These are phyloP conservation scores for Diplodia mutila DNA, from an alignment of 2,329 filamentous ascomycete species.

Conservation along the genomic window DNA sequence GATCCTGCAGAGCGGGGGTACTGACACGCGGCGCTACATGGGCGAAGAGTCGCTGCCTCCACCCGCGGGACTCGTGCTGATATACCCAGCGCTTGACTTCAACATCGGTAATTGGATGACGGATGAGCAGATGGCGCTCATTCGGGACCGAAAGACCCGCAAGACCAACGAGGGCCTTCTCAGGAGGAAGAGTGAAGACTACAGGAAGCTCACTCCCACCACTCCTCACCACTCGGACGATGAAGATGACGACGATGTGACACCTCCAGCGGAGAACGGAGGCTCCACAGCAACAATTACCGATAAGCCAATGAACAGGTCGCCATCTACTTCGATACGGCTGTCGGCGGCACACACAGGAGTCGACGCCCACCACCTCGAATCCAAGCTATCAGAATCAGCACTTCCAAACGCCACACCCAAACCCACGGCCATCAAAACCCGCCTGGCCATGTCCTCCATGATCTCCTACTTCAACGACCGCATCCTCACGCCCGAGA, in stretches of 20 bases:
- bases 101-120: constrained; percentile 99
- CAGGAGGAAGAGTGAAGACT: constrained; percentile 84
- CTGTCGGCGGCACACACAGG: constrained; percentile 45
- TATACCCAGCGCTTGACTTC: constrained; percentile 93
- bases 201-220: constrained; percentile 76
- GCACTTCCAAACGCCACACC: constrained; percentile 27
- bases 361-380: constrained; percentile 35
- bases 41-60: constrained; percentile 66
- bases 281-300: constrained; percentile 32
- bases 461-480: constrained; percentile 99
- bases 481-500: constrained; percentile 89
- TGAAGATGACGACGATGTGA: constrained; percentile 57
- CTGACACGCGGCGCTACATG: constrained; percentile 59
- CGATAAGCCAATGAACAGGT: neutral
- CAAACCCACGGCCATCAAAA: constrained; percentile 64
- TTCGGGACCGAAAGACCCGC: constrained; percentile 78
- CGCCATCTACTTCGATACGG: constrained; percentile 39
- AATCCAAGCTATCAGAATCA: constrained; percentile 30
- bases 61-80: constrained; percentile 79
- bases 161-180: constrained; percentile 79
- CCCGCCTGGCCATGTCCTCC: constrained; percentile 89
- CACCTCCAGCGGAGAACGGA: constrained; percentile 29
- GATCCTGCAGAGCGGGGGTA: constrained; percentile 76
- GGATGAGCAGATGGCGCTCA: constrained; percentile 94
- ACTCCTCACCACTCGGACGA: constrained; percentile 83